These are phyloP conservation scores for Onygenales sp. DNA, from an alignment of 2,329 filamentous ascomycete genomes.

Conservation along the genomic window DNA sequence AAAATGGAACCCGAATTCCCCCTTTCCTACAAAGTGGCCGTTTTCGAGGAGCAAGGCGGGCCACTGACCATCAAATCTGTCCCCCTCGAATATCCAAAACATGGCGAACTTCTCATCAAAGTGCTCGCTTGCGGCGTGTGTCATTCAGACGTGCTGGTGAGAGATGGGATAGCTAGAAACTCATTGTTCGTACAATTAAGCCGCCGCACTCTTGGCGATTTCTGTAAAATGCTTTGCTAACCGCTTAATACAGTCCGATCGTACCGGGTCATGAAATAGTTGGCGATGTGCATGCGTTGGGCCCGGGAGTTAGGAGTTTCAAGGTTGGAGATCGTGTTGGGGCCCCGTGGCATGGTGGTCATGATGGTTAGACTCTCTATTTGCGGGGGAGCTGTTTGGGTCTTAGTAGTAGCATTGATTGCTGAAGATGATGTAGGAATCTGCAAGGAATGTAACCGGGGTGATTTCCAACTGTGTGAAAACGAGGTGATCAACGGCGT, in stretches of 20 bases:
- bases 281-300: constrained; percentile 55
- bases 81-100: constrained; percentile 46
- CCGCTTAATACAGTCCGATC: constrained; percentile 36
- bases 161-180: constrained; percentile 43
- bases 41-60: constrained; percentile 44
- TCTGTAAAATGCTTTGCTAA: neutral
- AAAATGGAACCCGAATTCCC: constrained; percentile 34
- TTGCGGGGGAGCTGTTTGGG: too few species aligned
- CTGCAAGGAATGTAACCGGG: constrained; percentile 55
- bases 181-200: constrained; percentile 31
- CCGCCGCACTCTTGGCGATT: neutral
- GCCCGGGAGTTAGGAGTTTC: constrained; percentile 44
- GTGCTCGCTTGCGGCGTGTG: constrained; percentile 65
- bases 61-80: constrained; percentile 52
- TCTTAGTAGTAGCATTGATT: neutral
- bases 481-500: constrained; percentile 57
- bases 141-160: constrained; percentile 48
- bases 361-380: constrained; percentile 17
- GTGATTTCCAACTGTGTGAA: constrained; percentile 61
- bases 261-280: constrained; percentile 64
- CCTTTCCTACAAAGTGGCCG: constrained; percentile 57
- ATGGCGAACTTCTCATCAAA: constrained; percentile 58
- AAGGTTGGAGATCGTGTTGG: constrained; percentile 59
- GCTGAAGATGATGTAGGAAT: constrained; percentile 30
- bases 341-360: constrained; percentile 57